Base-by-base conservation (phyloP, 2,329 filamentous ascomycete genomes). In the Bipolaris oryzae region DNA sequence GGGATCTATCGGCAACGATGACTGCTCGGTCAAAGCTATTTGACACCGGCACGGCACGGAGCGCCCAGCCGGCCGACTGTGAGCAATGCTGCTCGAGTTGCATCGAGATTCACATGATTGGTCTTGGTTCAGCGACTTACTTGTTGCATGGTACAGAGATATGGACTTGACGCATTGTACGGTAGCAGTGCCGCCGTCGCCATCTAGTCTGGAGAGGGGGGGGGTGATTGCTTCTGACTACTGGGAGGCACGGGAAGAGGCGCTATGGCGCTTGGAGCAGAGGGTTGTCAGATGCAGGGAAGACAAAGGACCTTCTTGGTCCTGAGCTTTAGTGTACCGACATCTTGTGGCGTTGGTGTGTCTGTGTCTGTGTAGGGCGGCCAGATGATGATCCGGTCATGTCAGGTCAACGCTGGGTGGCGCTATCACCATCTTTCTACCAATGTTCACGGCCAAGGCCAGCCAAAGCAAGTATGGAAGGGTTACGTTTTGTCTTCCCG, bases 251-350 rank as follows among this genome's bases (percentile, higher is more conserved):
- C 43, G 43, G 43, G 28, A 46, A 23, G 31, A 33, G 11, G 31
- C 42, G 43, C 43, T 20, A 35, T 13, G 16, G 31, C 31, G 28
- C 43, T 34, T 23, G 43, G 18, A 34, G 31, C 43, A 34, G 43
- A 35, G 28, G 31, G 43, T 23, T 34, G 18, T 46, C 43, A 18
- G 43, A 46, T 35, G 43, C 43, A 46, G 43, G 43, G 43, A 46
- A 46, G 43, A 46, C 13, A 34, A 34, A 34, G 16, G 18, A 7
- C 28, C 28, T 34, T 35, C 5, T 18, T 46, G 43, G 31, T 46
- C 28, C 25, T 20, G 16, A 28, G 11, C 28, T 48, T 31, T 54
- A 54, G 51, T 28, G 44, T 49, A 49, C 51, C 51, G 43, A 33
- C n/a, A 42, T 48, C 21, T 11, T 18, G 15, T 25, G 23, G n/a